Base-by-base conservation (phyloP, 2,329 filamentous ascomycete species). In the Incumbomyces delicatus region DNA sequence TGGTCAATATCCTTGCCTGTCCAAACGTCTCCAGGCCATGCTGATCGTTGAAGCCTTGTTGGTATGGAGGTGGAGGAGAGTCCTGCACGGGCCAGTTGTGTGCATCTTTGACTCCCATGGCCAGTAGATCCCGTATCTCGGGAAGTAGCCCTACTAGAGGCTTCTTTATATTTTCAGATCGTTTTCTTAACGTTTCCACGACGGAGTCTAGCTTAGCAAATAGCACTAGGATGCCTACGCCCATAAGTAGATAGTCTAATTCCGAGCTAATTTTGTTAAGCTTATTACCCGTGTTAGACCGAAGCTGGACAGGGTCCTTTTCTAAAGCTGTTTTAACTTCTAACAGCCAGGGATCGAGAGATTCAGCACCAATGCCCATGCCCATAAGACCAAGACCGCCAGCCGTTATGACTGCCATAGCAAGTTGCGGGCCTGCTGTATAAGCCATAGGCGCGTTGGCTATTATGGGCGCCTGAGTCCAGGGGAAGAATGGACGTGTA, bases 381-480 rank as follows among this genome's bases (percentile, higher is more conserved):
- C 80, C 81, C 14, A 78, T 68, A 53, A 87, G 68, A 5, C 68
- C 76, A 1, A 76, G 50, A 3, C 73, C 73, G 4, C 73, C 71
- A 30, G 76, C 74, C 54, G 64, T 64, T 2, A 76, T 79, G 13
- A 85, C 73, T 38, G 78, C 73, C 29, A 78, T 65, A 2, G 81
- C 78, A 2, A 87, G 71, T 0, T 59, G 70, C 51, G 60, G 73
- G 57, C 61, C 71, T 55, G 72, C 67, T 46, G 85, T 77, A 30
- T 79, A 69, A 38, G 80, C 75, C 83, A 87, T 87, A 0, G 84
- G 84, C 1, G 81, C 83, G 32, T 71, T 69, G 40, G 73, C 67
- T 30, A 87, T 71, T 17, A 85, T 62, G 5, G 80, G 81, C 2
- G 63, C 55, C 5, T 27, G 6, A 13, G 38, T 41, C 38, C 38